Base-by-base conservation (phyloP, 306 rosid species). In the Vicia sativa region DNA sequence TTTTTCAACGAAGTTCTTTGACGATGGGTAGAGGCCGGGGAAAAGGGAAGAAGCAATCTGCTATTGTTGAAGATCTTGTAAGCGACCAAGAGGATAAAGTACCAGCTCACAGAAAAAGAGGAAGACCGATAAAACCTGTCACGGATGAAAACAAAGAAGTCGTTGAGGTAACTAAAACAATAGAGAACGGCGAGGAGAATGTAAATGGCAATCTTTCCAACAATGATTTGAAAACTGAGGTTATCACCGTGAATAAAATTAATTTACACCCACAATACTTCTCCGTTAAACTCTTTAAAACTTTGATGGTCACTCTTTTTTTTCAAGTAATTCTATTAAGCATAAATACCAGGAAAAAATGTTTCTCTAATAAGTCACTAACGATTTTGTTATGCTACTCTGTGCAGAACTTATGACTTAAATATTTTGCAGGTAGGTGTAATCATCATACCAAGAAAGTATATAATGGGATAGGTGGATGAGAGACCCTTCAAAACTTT, bases 391-490 rank as follows among this genome's bases (percentile, higher is more conserved):
- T 65, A 34, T 34, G 2, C 38, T 25, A 48, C 19, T 54, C 14
- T 63, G 25, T 48, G 39, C 9, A 48, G 42, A 70, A 50, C 37
- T 65, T 74, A 37, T 59, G 67, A 45, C 54, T 65, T 68, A 11
- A 50, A 26, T 49, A 72, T 68, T 83, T 68, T 86, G 83, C 86
- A 95, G 99, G 99, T 95, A 75, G 99, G 99, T 55, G 99, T 95
- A 53, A 86, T 95, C 50, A 87, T 95, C 58, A 90, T 90, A 70
- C 99, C 99, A 18, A 85, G 99, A 75, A 89, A 85, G 73, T 87
- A 95, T 73, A 88, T 95, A 66, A 90, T 95, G 97, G 99, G 99
- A 62, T 83, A 95, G 79, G 97, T 95, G 26, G 99, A 95, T 67
- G 91, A 95, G 70, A 88, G 97, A 80, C 90, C 99, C 67, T 85